These are phyloP conservation scores for Kalmusia sp. DNA, from an alignment of 2,329 filamentous ascomycete genomes.

Conservation along the genomic window DNA sequence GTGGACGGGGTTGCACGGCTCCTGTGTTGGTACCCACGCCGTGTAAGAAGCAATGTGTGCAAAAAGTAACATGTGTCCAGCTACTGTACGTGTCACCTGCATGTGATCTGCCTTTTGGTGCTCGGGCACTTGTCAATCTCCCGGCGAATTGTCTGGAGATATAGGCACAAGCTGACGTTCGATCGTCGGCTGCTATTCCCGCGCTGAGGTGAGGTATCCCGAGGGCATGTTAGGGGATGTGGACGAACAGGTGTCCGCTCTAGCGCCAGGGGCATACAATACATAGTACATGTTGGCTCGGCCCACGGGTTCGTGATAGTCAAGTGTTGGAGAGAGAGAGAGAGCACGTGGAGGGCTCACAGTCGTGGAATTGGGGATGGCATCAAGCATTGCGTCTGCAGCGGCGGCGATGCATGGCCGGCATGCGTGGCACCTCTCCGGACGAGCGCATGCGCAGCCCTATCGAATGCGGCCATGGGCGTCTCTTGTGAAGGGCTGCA, in stretches of 20 bases:
- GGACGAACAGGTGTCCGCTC: background rate
- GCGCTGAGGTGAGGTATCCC: constrained; percentile 11
- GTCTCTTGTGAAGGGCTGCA: constrained; percentile 8
- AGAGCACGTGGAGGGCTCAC: constrained; percentile 26
- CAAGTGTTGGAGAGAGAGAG: constrained; percentile 14
- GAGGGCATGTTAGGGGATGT: background rate
- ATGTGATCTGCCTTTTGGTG: background rate
- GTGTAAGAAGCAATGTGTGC: too few species aligned
- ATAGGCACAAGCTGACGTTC: constrained; percentile 2
- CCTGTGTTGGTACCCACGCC: background rate
- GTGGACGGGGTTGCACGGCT: background rate
- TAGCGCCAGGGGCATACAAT: background rate
- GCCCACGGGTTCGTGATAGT: background rate
- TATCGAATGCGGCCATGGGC: constrained; percentile 30
- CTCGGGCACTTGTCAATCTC: background rate
- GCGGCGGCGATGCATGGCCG: background rate
- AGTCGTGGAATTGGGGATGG: constrained; percentile 15
- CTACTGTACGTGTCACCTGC: background rate
- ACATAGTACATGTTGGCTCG: background rate
- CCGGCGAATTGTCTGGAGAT: background rate
- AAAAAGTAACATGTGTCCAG: background rate
- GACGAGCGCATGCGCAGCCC: constrained; percentile 26
- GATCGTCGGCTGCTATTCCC: background rate
- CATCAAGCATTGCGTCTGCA: background rate
- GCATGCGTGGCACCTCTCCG: background rate